phyloP scores from a whole-genome alignment of 2,329 filamentous ascomycete genomes.

The Cordyceps farinosa region DNA sequence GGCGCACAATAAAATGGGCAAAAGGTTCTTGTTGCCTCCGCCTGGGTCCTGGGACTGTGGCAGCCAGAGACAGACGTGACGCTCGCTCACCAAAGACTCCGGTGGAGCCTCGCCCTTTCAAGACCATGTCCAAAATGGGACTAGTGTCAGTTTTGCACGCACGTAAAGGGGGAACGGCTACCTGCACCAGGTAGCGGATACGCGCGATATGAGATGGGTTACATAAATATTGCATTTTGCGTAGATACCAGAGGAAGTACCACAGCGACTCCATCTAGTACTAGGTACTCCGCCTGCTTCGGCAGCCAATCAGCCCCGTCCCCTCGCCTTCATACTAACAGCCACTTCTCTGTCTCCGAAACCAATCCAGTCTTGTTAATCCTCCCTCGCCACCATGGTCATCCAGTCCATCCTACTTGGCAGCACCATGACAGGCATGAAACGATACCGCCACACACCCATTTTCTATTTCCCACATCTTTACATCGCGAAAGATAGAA shows the following conservation, averaged over 20 bases:
- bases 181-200: neutral
- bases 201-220: neutral
- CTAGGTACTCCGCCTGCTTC: neutral
- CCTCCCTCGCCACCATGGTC: neutral
- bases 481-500: too few relatives aligned
- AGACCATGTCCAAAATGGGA: neutral
- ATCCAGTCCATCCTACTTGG: neutral
- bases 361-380: neutral
- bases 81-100: slow-evolving; percentile 8
- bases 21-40: slow-evolving; percentile 18
- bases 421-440: neutral
- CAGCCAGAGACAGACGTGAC: slow-evolving; percentile 15
- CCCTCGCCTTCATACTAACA: neutral
- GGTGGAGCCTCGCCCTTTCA: slow-evolving; percentile 5
- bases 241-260: neutral
- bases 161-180: neutral
- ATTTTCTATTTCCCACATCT: too few relatives aligned
- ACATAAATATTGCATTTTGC: neutral
- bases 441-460: neutral
- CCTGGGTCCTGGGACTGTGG: neutral
- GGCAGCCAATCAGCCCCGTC: neutral
- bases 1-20: slow-evolving; percentile 29
- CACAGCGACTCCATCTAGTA: neutral
- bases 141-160: neutral
- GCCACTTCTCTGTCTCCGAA: neutral